phyloP scores from a whole-genome alignment of 106 monocot genomes.

The Vanilla planifolia region DNA sequence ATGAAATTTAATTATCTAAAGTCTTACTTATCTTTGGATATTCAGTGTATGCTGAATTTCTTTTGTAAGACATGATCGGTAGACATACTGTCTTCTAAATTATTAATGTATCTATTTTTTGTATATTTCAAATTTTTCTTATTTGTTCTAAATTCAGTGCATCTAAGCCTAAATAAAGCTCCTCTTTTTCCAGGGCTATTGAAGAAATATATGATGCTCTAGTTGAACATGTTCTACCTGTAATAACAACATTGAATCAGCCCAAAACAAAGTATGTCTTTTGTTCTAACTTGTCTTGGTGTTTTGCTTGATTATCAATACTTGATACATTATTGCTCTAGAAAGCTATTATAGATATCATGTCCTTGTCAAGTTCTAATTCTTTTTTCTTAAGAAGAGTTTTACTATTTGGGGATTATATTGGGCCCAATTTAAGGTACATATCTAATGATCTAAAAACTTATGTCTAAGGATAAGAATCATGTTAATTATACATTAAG shows the following conservation, averaged over 20 bases:
- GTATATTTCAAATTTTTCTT: not conserved
- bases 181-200: constrained; percentile 41
- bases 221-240: constrained; percentile 43
- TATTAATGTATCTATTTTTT: not conserved
- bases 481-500: no score
- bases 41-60: not conserved
- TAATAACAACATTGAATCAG: constrained; percentile 12
- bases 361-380: not conserved
- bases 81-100: not conserved
- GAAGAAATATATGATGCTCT: constrained; percentile 74
- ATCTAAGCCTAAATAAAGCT: not conserved
- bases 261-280: constrained; percentile 51
- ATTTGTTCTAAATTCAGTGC: not conserved
- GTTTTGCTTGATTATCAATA: not conserved
- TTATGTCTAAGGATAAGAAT: no score
- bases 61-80: not conserved
- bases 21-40: not conserved
- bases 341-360: not conserved
- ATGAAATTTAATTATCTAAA: not conserved
- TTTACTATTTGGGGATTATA: no score
- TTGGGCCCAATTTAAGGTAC: no score
- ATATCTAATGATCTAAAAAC: no score
- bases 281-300: not conserved
- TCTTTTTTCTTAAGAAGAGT: no score
- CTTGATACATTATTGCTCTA: not conserved